Base-by-base conservation (phyloP, 768 basidiomycete genomes). In the Paxillus ammoniavirescens region DNA sequence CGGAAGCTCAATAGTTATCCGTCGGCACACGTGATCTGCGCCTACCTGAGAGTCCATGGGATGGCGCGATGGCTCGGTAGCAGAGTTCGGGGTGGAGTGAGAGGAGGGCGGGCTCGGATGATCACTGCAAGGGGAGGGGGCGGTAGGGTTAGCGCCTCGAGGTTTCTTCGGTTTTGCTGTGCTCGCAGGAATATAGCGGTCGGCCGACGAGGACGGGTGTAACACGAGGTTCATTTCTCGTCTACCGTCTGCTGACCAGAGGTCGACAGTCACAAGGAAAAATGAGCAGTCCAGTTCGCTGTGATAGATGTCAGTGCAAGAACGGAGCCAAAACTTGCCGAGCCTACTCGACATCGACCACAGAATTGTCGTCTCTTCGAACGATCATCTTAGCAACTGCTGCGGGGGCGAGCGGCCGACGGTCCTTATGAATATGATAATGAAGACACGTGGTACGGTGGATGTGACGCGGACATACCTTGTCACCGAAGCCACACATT, bases 401-500 rank as follows among this genome's bases (percentile, higher is more conserved):
- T 1, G 94, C 94, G 49, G 94, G 95, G 0, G 93, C 93, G 50
- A 97, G 77, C 0, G 94, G 93, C 49, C 94, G 80, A 57, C 94
- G 87, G 80, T 98, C 94, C 91, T 95, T 69, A 31, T 0, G 56
- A 41, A 45, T 35, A 57, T 18, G 49, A 52, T 53, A 50, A 59
- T 56, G 61, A 58, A 51, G 43, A 48, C 41, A 44, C 47, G 46
- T 33, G 50, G 21, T 48, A 28, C 35, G 57, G 15, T 38, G 37
- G 50, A 60, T 65, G 40, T 23, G 49, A 43, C 15, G 15, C 14
- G 53, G 43, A 65, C 77, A 55, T 61, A 93, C 93, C 78, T 95
- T 96, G 77, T 97, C 93, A 42, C 94, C 94, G 70, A 96, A 95
- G 10, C 95, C 95, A 68, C 94, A 96, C 87, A 95, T 95, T 59